These are phyloP conservation scores for Globisporangium nunn DNA, from an alignment of 352 stramenopile genomes.

Conservation along the genomic window DNA sequence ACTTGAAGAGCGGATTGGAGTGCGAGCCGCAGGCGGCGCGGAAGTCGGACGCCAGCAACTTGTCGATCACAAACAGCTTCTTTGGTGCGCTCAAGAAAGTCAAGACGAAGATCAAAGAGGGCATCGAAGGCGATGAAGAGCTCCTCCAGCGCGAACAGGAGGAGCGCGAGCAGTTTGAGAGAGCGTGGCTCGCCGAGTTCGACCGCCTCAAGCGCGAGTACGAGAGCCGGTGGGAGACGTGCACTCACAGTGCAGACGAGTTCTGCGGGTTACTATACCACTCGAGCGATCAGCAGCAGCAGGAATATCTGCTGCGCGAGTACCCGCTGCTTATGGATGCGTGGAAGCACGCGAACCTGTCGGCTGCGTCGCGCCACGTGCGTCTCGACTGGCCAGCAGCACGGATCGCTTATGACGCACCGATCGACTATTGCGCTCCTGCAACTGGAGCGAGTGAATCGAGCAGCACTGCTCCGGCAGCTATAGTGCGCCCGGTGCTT, in stretches of 20 bases:
- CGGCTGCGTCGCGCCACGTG: slow-evolving; percentile 11
- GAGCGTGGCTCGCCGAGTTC: slow-evolving; percentile 55
- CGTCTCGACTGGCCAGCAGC: slow-evolving; percentile 35
- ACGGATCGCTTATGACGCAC: slow-evolving; percentile 10
- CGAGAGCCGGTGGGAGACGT: slow-evolving; percentile 51
- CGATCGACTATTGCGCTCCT: slow-evolving; percentile 14
- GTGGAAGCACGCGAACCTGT: slow-evolving; percentile 29
- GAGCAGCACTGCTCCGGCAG: background rate
- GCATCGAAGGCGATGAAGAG: slow-evolving; percentile 38
- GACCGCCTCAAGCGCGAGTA: slow-evolving; percentile 36
- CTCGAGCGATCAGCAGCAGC: slow-evolving; percentile 38
- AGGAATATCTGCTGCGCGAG: slow-evolving; percentile 31
- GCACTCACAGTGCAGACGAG: slow-evolving; percentile 55
- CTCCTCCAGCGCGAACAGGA: slow-evolving; percentile 27
- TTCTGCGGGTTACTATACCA: slow-evolving; percentile 62
- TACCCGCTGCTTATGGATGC: slow-evolving; percentile 55
- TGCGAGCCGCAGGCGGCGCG: background rate
- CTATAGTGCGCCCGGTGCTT: slow-evolving; percentile 13
- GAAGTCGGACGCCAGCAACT: background rate
- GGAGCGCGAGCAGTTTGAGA: slow-evolving; percentile 42
- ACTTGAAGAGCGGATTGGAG: background rate
- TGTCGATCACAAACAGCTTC: slow-evolving; percentile 28
- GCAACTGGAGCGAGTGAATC: background rate
- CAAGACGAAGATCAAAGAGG: slow-evolving; percentile 46
- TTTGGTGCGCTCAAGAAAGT: slow-evolving; percentile 49